These are phyloP conservation scores for Thamnidium elegans DNA, from an alignment of 192 early-diverging fungal genomes.

Conservation along the genomic window DNA sequence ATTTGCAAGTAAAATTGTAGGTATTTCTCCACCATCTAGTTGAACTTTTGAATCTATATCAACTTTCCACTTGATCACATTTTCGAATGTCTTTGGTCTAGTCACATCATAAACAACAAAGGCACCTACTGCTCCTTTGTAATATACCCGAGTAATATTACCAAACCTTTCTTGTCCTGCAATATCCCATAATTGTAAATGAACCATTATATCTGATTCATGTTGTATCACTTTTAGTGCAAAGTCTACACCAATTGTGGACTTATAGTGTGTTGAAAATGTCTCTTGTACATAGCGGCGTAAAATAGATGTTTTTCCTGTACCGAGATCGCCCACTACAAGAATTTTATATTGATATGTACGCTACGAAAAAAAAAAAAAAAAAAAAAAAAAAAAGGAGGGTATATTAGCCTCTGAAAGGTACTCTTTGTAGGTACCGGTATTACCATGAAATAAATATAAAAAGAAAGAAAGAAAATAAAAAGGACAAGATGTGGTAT, in stretches of 20 bases:
- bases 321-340: constrained; percentile 56
- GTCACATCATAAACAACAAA: constrained; percentile 58
- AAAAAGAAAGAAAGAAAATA: too few species aligned
- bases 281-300: constrained; percentile 55
- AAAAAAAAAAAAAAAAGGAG: neutral
- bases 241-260: constrained; percentile 63
- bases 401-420: too few species aligned
- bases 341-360: constrained; percentile 55
- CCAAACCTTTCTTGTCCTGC: constrained; percentile 60
- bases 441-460: neutral
- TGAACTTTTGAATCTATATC: constrained; percentile 54
- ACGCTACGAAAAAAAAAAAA: neutral
- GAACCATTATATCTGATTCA: constrained; percentile 46
- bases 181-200: constrained; percentile 61
- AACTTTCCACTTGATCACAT: constrained; percentile 48
- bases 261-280: constrained; percentile 52
- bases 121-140: constrained; percentile 52
- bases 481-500: too few species aligned
- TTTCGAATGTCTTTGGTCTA: constrained; percentile 51
- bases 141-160: constrained; percentile 56
- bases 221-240: constrained; percentile 53
- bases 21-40: constrained; percentile 42
- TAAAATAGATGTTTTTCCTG: constrained; percentile 58
- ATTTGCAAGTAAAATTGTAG: constrained; percentile 53
- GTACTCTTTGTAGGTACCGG: too few species aligned